Evolutionary conservation across 371 early-diverging fungal genomes (phyloP).

Genomic region (Saksenaea vasiformis): DNA sequence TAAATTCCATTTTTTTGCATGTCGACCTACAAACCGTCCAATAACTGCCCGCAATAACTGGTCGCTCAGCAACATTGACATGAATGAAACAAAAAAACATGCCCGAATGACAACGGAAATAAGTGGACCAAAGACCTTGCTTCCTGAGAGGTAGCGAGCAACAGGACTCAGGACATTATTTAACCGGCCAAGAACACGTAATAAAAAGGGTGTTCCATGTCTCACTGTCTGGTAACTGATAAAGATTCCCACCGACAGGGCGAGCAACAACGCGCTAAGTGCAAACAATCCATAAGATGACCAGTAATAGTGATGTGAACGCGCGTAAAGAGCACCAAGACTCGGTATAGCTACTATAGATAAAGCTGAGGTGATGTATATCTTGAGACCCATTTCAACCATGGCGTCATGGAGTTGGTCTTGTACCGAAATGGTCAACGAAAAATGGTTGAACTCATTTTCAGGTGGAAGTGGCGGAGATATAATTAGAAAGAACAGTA

Average conservation of each 20-base stretch:
- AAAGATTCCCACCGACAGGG: constrained; percentile 26
- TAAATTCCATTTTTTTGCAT: constrained; percentile 27
- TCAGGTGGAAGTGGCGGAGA: neutral
- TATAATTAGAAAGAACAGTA: neutral
- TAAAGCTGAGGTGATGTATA: constrained; percentile 7
- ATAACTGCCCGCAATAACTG: constrained; percentile 33
- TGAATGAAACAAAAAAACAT: constrained; percentile 43
- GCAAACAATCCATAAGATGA: constrained; percentile 18
- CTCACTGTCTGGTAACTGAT: constrained; percentile 38
- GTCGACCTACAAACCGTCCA: constrained; percentile 31
- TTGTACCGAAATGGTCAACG: neutral
- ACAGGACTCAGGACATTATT: constrained; percentile 31
- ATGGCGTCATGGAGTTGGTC: neutral
- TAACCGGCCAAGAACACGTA: constrained; percentile 19
- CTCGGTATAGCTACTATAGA: constrained; percentile 12
- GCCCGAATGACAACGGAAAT: constrained; percentile 28
- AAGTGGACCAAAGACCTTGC: constrained; percentile 31
- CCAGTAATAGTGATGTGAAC: constrained; percentile 5
- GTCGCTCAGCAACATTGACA: constrained; percentile 36
- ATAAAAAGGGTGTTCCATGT: constrained; percentile 34
- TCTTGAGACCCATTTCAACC: neutral
- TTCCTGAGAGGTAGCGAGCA: constrained; percentile 24
- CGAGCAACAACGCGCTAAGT: constrained; percentile 26
- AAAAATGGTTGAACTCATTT: neutral
- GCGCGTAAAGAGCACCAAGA: constrained; percentile 10